A percentile compares a stretch with the other conserved stretches of the same genome.
These are phyloP conservation scores for Fistulifera pelliculosa DNA, from an alignment of 108 stramenopile species.

Conservation along the genomic window DNA sequence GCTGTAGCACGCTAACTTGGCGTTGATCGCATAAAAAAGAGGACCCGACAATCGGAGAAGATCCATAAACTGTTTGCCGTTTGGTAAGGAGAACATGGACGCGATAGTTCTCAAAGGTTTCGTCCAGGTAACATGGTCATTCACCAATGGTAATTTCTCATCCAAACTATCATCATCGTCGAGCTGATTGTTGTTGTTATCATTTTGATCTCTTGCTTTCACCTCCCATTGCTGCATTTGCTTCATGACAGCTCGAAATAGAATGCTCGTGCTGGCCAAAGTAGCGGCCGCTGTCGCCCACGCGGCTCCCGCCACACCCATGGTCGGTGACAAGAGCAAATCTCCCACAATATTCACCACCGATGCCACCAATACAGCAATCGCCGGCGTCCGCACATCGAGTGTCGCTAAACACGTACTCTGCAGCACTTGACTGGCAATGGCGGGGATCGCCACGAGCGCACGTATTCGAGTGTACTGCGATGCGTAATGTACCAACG, in stretches of 20 bases:
- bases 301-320: conserved; percentile 63
- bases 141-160: not conserved
- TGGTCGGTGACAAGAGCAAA: conserved; percentile 39
- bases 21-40: conserved; percentile 73
- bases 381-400: conserved; percentile 72
- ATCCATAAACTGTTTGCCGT: conserved; percentile 37
- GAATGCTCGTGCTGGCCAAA: conserved; percentile 31
- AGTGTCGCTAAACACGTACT: conserved; percentile 60
- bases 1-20: conserved; percentile 70
- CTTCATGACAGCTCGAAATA: conserved; percentile 38
- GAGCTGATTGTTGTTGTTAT: not conserved
- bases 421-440: conserved; percentile 70
- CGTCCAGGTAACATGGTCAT: not conserved
- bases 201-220: conserved; percentile 7
- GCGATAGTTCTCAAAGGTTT: not conserved
- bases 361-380: conserved; percentile 64
- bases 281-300: conserved; percentile 61
- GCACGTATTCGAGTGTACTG: conserved; percentile 65
- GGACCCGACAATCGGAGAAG: conserved; percentile 69
- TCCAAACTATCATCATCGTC: not conserved
- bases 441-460: conserved; percentile 46
- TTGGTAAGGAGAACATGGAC: conserved; percentile 48
- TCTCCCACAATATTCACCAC: conserved; percentile 72
- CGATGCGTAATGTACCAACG: conserved; percentile 42
- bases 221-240: conserved; percentile 39